These are phyloP conservation scores for Coelastrella sp. DNA, from an alignment of 139 green algal genomes.

Conservation along the genomic window DNA sequence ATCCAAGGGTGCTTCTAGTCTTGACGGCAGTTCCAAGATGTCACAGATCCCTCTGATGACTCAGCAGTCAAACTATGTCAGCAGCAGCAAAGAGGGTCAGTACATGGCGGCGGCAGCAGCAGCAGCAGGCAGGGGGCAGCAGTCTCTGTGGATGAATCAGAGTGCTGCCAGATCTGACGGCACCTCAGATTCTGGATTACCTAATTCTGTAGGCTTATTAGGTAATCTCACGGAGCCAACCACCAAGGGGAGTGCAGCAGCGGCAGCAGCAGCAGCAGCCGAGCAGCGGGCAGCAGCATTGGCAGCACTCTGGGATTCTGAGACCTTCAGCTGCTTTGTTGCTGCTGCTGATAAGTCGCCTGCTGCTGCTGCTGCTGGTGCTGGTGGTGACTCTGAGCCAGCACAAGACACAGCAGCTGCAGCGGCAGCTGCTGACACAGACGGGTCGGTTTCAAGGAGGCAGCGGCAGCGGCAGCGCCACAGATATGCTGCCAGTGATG, in stretches of 20 bases:
- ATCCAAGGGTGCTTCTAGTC: background rate
- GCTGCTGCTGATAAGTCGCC: background rate
- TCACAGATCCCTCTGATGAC: background rate
- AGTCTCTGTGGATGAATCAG: background rate
- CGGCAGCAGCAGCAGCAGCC: background rate
- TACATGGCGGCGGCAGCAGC: background rate
- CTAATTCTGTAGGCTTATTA: no score
- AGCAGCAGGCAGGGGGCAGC: background rate
- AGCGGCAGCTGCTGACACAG: no score
- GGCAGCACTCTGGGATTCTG: background rate
- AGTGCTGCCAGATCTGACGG: background rate
- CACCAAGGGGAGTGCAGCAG: no score
- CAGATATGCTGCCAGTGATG: no score
- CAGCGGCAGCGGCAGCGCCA: no score
- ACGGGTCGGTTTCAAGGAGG: no score
- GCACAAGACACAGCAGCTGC: no score
- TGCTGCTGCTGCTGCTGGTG: background rate
- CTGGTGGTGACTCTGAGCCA: background rate
- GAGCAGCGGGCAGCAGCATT: background rate
- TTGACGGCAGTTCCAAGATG: background rate
- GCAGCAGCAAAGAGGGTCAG: background rate
- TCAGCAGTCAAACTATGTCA: background rate
- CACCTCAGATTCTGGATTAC: background rate
- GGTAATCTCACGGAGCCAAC: background rate
- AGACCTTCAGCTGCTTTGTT: background rate